Evolutionary conservation across 176 grass and related monocot genomes (phyloP).

Genomic region (Carex myosuroides): DNA sequence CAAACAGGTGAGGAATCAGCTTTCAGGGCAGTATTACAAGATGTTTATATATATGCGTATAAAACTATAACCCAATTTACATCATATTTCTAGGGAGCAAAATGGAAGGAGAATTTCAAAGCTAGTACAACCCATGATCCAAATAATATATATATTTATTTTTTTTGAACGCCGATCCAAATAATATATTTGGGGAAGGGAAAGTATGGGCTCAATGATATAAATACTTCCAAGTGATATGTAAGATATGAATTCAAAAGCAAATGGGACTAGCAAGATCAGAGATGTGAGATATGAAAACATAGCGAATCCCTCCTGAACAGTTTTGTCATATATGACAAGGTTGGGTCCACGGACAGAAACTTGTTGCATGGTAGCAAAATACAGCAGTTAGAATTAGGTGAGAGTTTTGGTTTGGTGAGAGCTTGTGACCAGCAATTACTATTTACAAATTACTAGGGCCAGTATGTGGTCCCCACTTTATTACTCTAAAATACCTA

Average conservation of each 20-base stretch:
- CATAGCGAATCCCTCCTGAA: neutral
- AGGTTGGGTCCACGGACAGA: neutral
- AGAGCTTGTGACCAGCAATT: neutral
- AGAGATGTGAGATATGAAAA: neutral
- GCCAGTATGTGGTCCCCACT: neutral
- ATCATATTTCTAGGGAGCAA: neutral
- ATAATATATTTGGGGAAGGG: neutral
- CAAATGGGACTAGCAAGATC: neutral
- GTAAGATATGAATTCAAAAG: conserved; percentile 1
- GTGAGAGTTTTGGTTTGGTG: neutral
- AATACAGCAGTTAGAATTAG: neutral
- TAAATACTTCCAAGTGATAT: neutral
- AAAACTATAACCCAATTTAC: neutral
- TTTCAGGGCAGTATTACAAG: neutral
- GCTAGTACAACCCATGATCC: neutral
- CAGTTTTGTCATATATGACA: neutral
- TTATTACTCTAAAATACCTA: neutral
- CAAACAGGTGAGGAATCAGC: neutral
- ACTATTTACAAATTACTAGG: neutral
- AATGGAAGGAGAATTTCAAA: neutral
- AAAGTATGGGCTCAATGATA: conserved; percentile 1
- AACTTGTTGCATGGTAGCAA: neutral
- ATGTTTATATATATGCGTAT: neutral
- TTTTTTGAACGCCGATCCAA: neutral
- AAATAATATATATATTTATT: neutral